Base-by-base conservation (phyloP, 2,329 filamentous ascomycete genomes). In the Blastomyces percursus region DNA sequence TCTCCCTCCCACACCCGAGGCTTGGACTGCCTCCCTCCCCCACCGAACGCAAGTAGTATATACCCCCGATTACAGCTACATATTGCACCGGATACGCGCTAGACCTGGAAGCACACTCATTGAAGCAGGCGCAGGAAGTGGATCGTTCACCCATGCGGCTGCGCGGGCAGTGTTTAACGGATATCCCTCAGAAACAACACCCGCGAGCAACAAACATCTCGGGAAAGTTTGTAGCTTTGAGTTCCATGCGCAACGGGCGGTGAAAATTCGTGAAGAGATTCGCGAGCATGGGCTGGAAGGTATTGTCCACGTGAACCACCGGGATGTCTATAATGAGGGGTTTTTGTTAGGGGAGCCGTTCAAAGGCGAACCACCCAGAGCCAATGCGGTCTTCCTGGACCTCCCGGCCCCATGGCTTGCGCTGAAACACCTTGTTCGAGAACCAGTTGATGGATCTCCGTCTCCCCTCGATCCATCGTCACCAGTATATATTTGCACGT, bases 401-500 rank as follows among this genome's bases (percentile, higher is more conserved):
- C 70, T 81, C 7, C 79, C 79, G 12, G 79, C 79, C 2, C 79
- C 79, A 2, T 81, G 79, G 79, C 71, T 78, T 12, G 79, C 79
- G 1, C 70, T 81, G 32, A 77, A 76, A 60, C 77, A 80, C 63
- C 72, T 81, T 9, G 75, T 76, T 24, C 76, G 79, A 40, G 67
- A 72, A 27, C 68, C 72, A 11, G 38, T 32, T 1, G 68, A 71
- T 3, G 73, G 73, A 3, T 65, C 67, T 0, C 67, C 71, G 61
- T 81, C 82, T 0, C 81, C 84, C 0, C 80, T 97, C 12, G 87
- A 94, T 67, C 86, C 90, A 0, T 81, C 82, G n/a, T 82, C 84
- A 51, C 82, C 88, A 5, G 84, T 87, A 1, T 83, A 94, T 71
- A 83, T 99, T 61, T 99, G 94, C 78, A 95, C 91, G 0, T 99